Evolutionary conservation across 169 alveolate genomes (phyloP).

Genomic region (Eimeria acervulina): DNA sequence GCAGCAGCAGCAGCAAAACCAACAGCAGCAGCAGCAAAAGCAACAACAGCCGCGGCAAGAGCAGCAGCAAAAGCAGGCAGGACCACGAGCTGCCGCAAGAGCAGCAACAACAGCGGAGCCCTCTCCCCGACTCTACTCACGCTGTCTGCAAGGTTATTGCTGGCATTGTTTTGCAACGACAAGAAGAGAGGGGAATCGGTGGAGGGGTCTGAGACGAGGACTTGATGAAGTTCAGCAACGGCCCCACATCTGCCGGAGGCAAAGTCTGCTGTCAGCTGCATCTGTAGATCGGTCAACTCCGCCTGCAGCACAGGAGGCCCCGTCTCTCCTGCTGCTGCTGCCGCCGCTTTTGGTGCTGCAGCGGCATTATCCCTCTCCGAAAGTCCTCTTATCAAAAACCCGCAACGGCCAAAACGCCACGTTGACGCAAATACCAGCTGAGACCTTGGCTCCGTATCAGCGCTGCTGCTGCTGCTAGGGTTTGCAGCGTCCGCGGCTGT

Average conservation of each 20-base stretch:
- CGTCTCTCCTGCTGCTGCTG: slow-evolving; percentile 18
- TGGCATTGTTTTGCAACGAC: slow-evolving; percentile 38
- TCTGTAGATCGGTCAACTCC: slow-evolving; percentile 61
- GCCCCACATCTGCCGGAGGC: slow-evolving; percentile 63
- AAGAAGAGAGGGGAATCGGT: slow-evolving; percentile 78
- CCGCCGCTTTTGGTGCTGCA: neutral
- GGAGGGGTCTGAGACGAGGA: slow-evolving; percentile 80
- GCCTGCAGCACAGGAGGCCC: slow-evolving; percentile 77
- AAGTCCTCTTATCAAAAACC: slow-evolving; percentile 43
- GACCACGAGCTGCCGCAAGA: neutral
- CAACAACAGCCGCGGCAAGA: neutral
- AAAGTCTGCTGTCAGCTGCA: slow-evolving; percentile 68
- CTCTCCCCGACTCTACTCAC: neutral
- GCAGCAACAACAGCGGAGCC: neutral
- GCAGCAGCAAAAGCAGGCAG: neutral
- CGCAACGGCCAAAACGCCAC: slow-evolving; percentile 81
- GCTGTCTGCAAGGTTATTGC: slow-evolving; percentile 9
- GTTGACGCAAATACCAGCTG: slow-evolving; percentile 49
- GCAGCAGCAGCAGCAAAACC: neutral
- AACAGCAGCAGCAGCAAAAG: neutral
- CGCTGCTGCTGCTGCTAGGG: neutral
- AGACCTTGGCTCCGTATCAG: neutral
- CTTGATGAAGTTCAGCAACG: slow-evolving; percentile 76
- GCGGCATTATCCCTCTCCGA: neutral
- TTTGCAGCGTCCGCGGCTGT: neutral